Base-by-base conservation (phyloP, 768 basidiomycete genomes). In the Mycena indigotica region DNA sequence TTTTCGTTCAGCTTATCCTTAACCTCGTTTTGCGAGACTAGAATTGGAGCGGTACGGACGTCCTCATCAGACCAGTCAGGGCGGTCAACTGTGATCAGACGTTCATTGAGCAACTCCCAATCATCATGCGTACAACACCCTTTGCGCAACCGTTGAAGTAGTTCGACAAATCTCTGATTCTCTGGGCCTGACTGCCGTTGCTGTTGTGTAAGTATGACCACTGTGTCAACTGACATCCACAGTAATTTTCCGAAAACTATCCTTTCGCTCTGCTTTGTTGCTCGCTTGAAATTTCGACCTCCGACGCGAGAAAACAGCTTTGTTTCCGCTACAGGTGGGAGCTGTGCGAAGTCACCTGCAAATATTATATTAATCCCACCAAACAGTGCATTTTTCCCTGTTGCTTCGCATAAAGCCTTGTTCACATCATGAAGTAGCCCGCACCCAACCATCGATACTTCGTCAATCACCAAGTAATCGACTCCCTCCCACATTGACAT, bases 261-360 rank as follows among this genome's bases (percentile, higher is more conserved):
- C 23, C 53, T 51, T n/a, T 57, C 48, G 25, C 51, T 45, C 1
- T 12, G 1, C 15, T 23, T 46, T 0, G 56, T 52, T 3, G 28
- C 40, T 3, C 49, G 49, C 16, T 28, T 23, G 16, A 38, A 4
- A 13, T 35, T 41, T 16, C 21, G 3, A 12, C 16, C 15, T 15
- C 49, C 54, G 0, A 55, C 12, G 12, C 49, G 54, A 2, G 3
- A 40, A 30, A 48, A 55, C 3, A 55, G 24, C 3, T 38, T 30
- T 0, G 4, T 66, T 2, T 73, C 62, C 0, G 62, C 56, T 0
- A 80, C 69, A 5, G 79, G 78, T 0, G 76, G 72, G 1, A 77
- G 54, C 48, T 81, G 79, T 0, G 69, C 65, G 55, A 81, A 79
- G 53, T 80, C 77, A 1, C 79, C 77, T 0, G 75, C 73, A 55